These are phyloP conservation scores for Alternaria consortialis DNA, from an alignment of 2,329 filamentous ascomycete genomes.

Conservation along the genomic window DNA sequence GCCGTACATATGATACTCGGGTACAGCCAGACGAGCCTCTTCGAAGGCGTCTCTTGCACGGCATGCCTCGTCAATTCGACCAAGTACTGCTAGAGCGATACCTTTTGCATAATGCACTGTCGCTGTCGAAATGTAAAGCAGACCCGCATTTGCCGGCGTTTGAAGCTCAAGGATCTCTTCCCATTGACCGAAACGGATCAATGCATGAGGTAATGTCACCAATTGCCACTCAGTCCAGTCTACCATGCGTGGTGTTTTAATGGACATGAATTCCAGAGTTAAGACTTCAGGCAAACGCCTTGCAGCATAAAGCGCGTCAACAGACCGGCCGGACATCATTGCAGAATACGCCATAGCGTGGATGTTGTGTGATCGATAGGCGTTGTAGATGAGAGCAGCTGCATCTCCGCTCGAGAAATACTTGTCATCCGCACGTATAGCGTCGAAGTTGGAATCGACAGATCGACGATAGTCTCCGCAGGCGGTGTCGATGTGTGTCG, in stretches of 20 bases:
- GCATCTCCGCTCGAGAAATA: neutral
- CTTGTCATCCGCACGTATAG: constrained; percentile 2
- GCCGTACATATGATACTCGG: neutral
- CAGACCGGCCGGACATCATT: constrained; percentile 6
- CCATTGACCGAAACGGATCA: constrained; percentile 16
- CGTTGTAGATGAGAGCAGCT: constrained; percentile 7
- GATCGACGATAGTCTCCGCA: constrained; percentile 13
- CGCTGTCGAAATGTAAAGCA: neutral
- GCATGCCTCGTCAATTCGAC: neutral
- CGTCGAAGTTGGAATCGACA: constrained; percentile 6
- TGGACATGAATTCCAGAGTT: constrained; percentile 6
- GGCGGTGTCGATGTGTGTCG: constrained; percentile 9
- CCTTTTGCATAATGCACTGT: constrained; percentile 5
- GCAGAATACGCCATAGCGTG: constrained; percentile 13
- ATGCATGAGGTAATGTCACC: constrained; percentile 8
- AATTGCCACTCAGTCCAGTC: constrained; percentile 18
- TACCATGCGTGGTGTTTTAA: constrained; percentile 10
- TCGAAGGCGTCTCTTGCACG: neutral
- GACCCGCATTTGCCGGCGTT: neutral
- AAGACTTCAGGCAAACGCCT: constrained; percentile 1
- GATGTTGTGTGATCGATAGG: constrained; percentile 12
- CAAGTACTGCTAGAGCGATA: constrained; percentile 6
- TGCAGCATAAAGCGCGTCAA: constrained; percentile 5
- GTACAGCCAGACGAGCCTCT: neutral
- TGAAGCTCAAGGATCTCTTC: constrained; percentile 4